These are phyloP conservation scores for Macrolepiota dolichaula DNA, from an alignment of 768 basidiomycete genomes.

Conservation along the genomic window DNA sequence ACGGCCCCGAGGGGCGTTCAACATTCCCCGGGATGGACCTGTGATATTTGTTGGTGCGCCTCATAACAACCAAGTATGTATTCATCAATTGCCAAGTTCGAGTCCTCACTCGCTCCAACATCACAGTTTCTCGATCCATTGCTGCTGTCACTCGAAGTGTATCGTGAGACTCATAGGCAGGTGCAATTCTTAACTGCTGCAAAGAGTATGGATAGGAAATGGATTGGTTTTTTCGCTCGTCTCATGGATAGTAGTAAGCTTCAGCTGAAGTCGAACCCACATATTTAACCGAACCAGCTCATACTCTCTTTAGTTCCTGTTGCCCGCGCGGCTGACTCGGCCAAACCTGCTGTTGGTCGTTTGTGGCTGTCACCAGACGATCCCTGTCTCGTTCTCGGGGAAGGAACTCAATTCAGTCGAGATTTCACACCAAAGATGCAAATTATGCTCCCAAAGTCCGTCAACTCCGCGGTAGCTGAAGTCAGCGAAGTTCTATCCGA, in stretches of 20 bases:
- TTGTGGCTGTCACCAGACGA: slow-evolving; percentile 72
- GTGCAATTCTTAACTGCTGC: slow-evolving; percentile 89
- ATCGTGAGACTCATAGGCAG: slow-evolving; percentile 76
- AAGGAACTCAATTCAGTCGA: slow-evolving; percentile 70
- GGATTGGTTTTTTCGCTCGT: slow-evolving; percentile 77
- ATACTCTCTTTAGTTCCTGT: slow-evolving; percentile 71
- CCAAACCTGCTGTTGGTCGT: slow-evolving; percentile 69
- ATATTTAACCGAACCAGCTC: slow-evolving; percentile 4
- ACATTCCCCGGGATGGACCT: slow-evolving; percentile 87
- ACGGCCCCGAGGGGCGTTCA: slow-evolving; percentile 91
- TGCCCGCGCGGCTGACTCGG: slow-evolving; percentile 84
- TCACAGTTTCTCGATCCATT: slow-evolving; percentile 88
- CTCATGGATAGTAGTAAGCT: slow-evolving; percentile 82
- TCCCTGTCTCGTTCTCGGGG: slow-evolving; percentile 79
- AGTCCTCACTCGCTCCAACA: not conserved
- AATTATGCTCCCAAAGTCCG: slow-evolving; percentile 79
- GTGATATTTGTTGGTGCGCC: slow-evolving; percentile 93
- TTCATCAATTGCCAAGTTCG: not conserved
- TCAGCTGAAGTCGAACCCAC: slow-evolving; percentile 31
- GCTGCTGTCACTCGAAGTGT: slow-evolving; percentile 79
- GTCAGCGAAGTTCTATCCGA: slow-evolving; percentile 88
- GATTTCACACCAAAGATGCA: slow-evolving; percentile 80
- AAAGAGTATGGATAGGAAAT: slow-evolving; percentile 76
- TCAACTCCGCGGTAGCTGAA: slow-evolving; percentile 76
- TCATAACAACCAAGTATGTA: slow-evolving; percentile 80